Percentiles rank a stretch among this genome's conserved stretches.
These are phyloP conservation scores for Carex scoparia DNA, from an alignment of 176 grass and related monocot species.

Conservation along the genomic window DNA sequence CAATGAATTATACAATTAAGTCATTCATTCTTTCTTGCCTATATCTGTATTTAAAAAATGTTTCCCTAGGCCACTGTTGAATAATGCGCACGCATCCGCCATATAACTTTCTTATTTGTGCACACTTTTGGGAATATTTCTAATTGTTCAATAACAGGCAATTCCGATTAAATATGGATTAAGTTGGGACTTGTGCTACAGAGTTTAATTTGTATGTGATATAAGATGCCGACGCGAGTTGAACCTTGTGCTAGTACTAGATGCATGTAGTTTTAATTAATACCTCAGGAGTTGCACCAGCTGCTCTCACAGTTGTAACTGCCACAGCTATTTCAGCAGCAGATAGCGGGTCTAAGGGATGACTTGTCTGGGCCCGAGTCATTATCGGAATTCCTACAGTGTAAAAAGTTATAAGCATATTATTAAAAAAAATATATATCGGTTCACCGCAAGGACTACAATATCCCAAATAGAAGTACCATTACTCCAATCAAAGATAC, in stretches of 20 bases:
- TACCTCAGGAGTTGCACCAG: conserved; percentile 96
- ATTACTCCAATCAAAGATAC: background rate
- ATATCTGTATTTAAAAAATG: background rate
- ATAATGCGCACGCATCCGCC: background rate
- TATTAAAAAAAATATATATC: background rate
- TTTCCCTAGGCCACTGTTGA: background rate
- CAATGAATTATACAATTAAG: background rate
- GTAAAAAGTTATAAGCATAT: conserved; percentile 4
- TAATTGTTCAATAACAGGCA: background rate
- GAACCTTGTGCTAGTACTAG: background rate
- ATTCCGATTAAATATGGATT: background rate
- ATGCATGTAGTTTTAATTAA: background rate
- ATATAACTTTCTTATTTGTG: background rate
- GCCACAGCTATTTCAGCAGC: conserved; percentile 99
- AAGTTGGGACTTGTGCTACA: background rate
- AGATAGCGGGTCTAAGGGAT: conserved; percentile 95
- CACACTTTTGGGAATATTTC: background rate
- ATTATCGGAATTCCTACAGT: conserved; percentile 89
- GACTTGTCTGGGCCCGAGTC: conserved; percentile 87
- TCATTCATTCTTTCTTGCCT: background rate
- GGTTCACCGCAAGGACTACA: background rate
- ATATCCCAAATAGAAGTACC: background rate
- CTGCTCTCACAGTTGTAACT: conserved; percentile 90
- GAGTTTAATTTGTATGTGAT: background rate
- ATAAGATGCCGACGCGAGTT: background rate